Percentiles rank a stretch among this genome's conserved stretches.
Evolutionary conservation across 257 asterid genomes (phyloP).

Genomic region (Mitragyna speciosa): DNA sequence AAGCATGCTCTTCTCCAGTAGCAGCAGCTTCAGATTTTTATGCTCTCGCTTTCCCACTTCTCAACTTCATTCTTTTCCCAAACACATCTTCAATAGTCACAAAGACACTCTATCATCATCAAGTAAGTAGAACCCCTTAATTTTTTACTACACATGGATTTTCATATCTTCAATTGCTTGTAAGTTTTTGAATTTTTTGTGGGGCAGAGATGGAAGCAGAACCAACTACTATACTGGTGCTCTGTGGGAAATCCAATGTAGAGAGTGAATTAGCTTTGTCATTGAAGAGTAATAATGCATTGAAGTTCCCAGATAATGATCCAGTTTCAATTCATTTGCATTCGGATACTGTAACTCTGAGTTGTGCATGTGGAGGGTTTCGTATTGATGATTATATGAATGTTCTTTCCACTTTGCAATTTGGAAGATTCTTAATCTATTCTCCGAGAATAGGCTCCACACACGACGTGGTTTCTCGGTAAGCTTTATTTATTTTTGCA

Average conservation of each 20-base stretch:
- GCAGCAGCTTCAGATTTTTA: background rate
- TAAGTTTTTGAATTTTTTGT: background rate
- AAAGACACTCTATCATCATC: background rate
- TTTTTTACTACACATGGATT: background rate
- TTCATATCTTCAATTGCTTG: background rate
- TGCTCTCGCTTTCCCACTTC: background rate
- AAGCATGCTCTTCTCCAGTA: background rate
- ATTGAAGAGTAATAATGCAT: slow-evolving; percentile 41
- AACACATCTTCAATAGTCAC: background rate
- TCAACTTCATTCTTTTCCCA: background rate
- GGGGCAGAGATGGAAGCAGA: slow-evolving; percentile 60
- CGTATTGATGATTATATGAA: slow-evolving; percentile 47
- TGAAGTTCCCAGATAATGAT: slow-evolving; percentile 55
- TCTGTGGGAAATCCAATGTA: slow-evolving; percentile 62
- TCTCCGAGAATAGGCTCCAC: slow-evolving; percentile 78
- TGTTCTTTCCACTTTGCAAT: slow-evolving; percentile 47
- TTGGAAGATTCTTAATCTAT: slow-evolving; percentile 71
- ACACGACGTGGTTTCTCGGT: slow-evolving; percentile 76
- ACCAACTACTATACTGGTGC: slow-evolving; percentile 40
- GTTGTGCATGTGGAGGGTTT: slow-evolving; percentile 34
- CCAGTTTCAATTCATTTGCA: slow-evolving; percentile 42
- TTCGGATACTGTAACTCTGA: slow-evolving; percentile 41
- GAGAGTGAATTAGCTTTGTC: slow-evolving; percentile 58
- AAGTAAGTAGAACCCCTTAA: background rate
- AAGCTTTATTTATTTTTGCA: slow-evolving; percentile 4